These are phyloP conservation scores for Yarrowia deformans DNA, from an alignment of 805 yeast genomes.

Conservation along the genomic window DNA sequence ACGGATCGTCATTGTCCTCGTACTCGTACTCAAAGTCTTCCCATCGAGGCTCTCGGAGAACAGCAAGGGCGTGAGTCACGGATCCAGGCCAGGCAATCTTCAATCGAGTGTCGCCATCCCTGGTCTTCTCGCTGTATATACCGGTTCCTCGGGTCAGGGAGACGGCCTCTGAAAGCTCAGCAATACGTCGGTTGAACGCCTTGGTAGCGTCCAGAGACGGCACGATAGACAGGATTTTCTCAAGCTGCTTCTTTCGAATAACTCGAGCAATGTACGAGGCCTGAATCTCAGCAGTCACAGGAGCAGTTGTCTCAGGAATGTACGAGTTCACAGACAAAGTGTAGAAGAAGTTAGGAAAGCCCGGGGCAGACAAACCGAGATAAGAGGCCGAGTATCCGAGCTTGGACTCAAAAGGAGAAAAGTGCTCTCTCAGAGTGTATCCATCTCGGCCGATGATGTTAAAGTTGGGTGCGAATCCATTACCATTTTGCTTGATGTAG, in stretches of 20 bases:
- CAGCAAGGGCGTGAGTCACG: slow-evolving; percentile 38
- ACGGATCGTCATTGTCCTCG: slow-evolving; percentile 40
- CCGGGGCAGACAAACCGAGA: slow-evolving; percentile 38
- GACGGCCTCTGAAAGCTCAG: slow-evolving; percentile 26
- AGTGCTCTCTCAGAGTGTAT: slow-evolving; percentile 30
- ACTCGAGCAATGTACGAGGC: slow-evolving; percentile 37
- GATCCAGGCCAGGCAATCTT: slow-evolving; percentile 41
- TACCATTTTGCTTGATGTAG: slow-evolving; percentile 18
- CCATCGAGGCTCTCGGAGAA: slow-evolving; percentile 40
- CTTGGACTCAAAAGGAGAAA: slow-evolving; percentile 28
- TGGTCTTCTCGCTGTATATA: slow-evolving; percentile 15
- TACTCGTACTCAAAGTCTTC: slow-evolving; percentile 42
- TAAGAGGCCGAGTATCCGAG: slow-evolving; percentile 28
- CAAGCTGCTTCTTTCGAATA: slow-evolving; percentile 37
- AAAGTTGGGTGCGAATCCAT: slow-evolving; percentile 28
- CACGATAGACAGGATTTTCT: slow-evolving; percentile 22
- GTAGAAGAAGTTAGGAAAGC: slow-evolving; percentile 40
- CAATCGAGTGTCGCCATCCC: slow-evolving; percentile 17
- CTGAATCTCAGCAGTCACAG: slow-evolving; percentile 33
- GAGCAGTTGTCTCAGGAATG: slow-evolving; percentile 31
- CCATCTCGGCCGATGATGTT: slow-evolving; percentile 22
- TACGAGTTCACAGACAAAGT: slow-evolving; percentile 39
- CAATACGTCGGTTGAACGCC: slow-evolving; percentile 33
- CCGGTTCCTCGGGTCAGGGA: slow-evolving; percentile 14
- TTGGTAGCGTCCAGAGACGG: slow-evolving; percentile 29